Percentiles rank a stretch among this genome's conserved stretches.
phyloP scores from a whole-genome alignment of 208 protist genomes.

The Crithidia brevicula region DNA sequence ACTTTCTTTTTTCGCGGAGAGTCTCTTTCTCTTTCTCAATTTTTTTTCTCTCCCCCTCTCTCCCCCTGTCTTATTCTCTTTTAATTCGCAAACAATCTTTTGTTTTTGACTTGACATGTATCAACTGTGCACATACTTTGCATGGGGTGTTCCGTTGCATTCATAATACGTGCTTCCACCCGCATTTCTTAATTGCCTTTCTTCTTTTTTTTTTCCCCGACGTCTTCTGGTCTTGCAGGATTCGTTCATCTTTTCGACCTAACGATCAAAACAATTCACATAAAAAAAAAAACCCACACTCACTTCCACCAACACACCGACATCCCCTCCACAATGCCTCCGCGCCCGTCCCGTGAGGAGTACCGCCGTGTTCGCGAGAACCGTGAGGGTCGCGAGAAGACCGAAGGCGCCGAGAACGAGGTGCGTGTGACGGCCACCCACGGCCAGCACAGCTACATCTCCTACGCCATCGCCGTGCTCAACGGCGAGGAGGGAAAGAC shows the following conservation, averaged over 20 bases:
- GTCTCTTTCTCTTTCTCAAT: constrained; percentile 16
- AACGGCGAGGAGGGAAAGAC: constrained; percentile 84
- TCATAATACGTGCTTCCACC: neutral
- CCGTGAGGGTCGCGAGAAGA: constrained; percentile 60
- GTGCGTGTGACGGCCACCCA: constrained; percentile 83
- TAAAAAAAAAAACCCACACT: neutral
- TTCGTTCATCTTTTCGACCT: neutral
- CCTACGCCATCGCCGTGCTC: constrained; percentile 86
- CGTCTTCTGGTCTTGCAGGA: neutral
- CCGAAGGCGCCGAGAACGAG: constrained; percentile 82
- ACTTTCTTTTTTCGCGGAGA: constrained; percentile 7
- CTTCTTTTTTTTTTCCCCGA: neutral
- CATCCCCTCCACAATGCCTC: constrained; percentile 37
- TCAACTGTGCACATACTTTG: no score
- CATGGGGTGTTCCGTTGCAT: no score
- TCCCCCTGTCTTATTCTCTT: neutral
- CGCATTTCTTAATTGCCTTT: neutral
- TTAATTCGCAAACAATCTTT: neutral
- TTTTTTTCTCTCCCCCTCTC: constrained; percentile 12
- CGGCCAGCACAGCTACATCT: constrained; percentile 89
- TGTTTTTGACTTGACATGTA: no score
- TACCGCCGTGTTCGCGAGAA: constrained; percentile 70
- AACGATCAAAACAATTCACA: no score
- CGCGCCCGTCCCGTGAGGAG: constrained; percentile 68
- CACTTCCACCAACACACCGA: neutral